A percentile compares a stretch with the other conserved stretches of the same genome.
phyloP scores from a whole-genome alignment of 2,329 filamentous ascomycete species.

The Paraphaeosphaeria minitans region DNA sequence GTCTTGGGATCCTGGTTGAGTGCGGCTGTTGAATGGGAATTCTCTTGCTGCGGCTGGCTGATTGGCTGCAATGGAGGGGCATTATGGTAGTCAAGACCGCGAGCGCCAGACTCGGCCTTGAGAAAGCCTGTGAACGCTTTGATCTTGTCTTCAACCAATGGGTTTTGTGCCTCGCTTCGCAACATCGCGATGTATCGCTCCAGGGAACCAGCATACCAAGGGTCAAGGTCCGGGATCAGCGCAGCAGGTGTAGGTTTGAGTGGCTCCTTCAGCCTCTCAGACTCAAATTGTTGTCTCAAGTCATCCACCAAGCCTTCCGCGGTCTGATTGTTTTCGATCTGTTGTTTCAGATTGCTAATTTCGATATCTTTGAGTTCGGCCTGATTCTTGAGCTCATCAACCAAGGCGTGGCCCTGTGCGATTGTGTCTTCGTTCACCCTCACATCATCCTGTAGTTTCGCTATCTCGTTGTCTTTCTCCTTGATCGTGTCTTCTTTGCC shows the following conservation, averaged over 20 bases:
- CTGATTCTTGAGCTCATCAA: conserved; percentile 5
- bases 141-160: conserved; percentile 57
- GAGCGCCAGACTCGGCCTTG: conserved; percentile 36
- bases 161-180: conserved; percentile 54
- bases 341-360: conserved; percentile 1
- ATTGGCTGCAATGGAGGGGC: conserved; percentile 24
- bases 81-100: conserved; percentile 53
- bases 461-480: conserved; percentile 32
- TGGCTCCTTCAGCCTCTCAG: conserved; percentile 30
- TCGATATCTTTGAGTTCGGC: background rate
- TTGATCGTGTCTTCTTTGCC: conserved; percentile 41
- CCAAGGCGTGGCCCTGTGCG: conserved; percentile 9
- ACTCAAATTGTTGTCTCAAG: conserved; percentile 30
- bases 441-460: conserved; percentile 27
- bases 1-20: conserved; percentile 10
- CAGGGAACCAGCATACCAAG: conserved; percentile 62
- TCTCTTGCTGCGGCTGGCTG: conserved; percentile 5
- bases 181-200: conserved; percentile 62
- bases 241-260: conserved; percentile 36
- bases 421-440: conserved; percentile 24
- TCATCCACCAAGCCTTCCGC: conserved; percentile 19
- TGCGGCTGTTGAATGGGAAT: conserved; percentile 8
- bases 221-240: conserved; percentile 59
- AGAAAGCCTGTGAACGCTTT: conserved; percentile 59
- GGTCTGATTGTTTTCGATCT: background rate